Evolutionary conservation across 1,284 basidiomycete genomes (phyloP).

Genomic region (Neonothopanus nambi): DNA sequence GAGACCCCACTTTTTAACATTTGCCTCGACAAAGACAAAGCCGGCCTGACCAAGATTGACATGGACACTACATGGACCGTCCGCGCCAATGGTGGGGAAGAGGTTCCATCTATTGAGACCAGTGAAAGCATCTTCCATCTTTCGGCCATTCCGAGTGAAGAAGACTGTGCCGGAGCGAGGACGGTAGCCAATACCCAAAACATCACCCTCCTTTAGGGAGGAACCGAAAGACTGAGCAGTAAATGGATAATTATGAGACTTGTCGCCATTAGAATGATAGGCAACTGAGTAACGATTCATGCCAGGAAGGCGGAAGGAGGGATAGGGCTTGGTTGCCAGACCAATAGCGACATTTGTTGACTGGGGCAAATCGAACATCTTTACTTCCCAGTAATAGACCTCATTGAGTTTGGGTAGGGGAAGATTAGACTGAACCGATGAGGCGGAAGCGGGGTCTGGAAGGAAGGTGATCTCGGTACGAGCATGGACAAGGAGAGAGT

Average conservation of each 20-base stretch:
- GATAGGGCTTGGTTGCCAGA: conserved; percentile 93
- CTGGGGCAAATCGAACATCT: conserved; percentile 92
- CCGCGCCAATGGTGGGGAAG: conserved; percentile 93
- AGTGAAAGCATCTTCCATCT: conserved; percentile 91
- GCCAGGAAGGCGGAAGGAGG: conserved; percentile 89
- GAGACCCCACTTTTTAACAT: conserved; percentile 98
- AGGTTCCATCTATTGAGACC: conserved; percentile 88
- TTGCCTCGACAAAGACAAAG: conserved; percentile 97
- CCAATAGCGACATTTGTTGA: conserved; percentile 86
- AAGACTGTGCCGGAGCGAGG: conserved; percentile 95
- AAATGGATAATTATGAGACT: conserved; percentile 97
- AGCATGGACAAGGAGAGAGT: conserved; percentile 87
- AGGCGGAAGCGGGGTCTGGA: conserved; percentile 89
- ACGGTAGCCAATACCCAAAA: conserved; percentile 90
- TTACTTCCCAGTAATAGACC: conserved; percentile 97
- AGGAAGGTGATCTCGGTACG: conserved; percentile 96
- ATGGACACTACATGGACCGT: conserved; percentile 92
- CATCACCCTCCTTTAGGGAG: conserved; percentile 88
- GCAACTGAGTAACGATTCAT: conserved; percentile 90
- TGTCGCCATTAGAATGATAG: conserved; percentile 96
- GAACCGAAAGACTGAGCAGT: conserved; percentile 86
- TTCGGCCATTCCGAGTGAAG: conserved; percentile 94
- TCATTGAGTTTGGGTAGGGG: conserved; percentile 95
- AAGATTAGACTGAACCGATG: conserved; percentile 92
- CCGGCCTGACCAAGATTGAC: conserved; percentile 95